Evolutionary conservation across 1,139 yeast species (phyloP).

Genomic region (Petasospora fabianii): DNA sequence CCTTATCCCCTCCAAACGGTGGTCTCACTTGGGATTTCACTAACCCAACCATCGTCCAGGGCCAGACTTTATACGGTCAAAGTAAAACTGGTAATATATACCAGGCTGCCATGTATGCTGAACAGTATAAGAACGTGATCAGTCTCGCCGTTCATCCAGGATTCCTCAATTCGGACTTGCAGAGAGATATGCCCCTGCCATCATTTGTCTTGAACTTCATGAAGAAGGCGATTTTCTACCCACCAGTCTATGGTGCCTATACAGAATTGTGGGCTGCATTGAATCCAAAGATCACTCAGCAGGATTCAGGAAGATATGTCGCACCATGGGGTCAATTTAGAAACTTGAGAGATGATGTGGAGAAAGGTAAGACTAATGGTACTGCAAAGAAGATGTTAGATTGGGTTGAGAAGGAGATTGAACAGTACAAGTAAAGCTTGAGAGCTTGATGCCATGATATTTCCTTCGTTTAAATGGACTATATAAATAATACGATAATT

Average conservation of each 20-base stretch:
- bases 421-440: conserved; percentile 17
- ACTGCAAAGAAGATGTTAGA: conserved; percentile 31
- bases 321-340: conserved; percentile 36
- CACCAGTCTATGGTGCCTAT: conserved; percentile 39
- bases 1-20: conserved; percentile 33
- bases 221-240: conserved; percentile 19
- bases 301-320: conserved; percentile 30
- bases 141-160: conserved; percentile 44
- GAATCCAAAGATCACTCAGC: conserved; percentile 31
- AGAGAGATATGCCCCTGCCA: conserved; percentile 28
- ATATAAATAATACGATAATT: too few relatives aligned
- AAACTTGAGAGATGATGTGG: conserved; percentile 30
- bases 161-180: conserved; percentile 38
- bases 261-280: conserved; percentile 40
- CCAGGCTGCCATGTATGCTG: conserved; percentile 43
- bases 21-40: conserved; percentile 39
- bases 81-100: conserved; percentile 44
- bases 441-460: too few relatives aligned
- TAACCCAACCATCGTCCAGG: conserved; percentile 13
- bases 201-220: conserved; percentile 11
- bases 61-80: conserved; percentile 37
- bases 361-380: conserved; percentile 29
- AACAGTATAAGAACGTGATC: conserved; percentile 32
- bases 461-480: too few relatives aligned
- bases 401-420: conserved; percentile 29